phyloP scores from a whole-genome alignment of 148 eudicot species.

The Fallopia convolvulus region DNA sequence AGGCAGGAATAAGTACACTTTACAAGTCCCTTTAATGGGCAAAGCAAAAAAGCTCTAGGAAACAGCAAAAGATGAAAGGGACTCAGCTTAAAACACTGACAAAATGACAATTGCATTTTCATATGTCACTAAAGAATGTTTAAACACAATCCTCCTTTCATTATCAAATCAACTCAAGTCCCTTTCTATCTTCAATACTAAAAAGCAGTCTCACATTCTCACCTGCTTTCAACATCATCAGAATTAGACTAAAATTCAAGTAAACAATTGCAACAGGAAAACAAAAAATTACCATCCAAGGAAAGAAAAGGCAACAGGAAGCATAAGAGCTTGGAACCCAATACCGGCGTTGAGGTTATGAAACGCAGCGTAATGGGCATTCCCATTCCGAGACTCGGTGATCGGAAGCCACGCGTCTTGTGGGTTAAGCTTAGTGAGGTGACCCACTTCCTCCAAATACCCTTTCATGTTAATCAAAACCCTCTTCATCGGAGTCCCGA shows the following conservation, averaged over 20 bases:
- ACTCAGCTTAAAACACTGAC: slow-evolving; percentile 3
- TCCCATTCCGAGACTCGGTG: slow-evolving; percentile 89
- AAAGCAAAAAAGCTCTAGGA: slow-evolving; percentile 19
- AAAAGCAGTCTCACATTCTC: slow-evolving; percentile 10
- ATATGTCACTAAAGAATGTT: slow-evolving; percentile 10
- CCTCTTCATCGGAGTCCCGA: slow-evolving; percentile 96
- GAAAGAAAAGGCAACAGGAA: slow-evolving; percentile 91
- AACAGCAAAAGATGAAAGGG: slow-evolving; percentile 23
- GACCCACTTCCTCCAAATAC: slow-evolving; percentile 88
- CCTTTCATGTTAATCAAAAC: slow-evolving; percentile 84
- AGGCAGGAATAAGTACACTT: slow-evolving; percentile 16
- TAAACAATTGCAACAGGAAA: neutral
- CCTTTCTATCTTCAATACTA: neutral
- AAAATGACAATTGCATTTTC: neutral
- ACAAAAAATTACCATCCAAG: slow-evolving; percentile 69
- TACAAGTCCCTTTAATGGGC: slow-evolving; percentile 19
- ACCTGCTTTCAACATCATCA: slow-evolving; percentile 12
- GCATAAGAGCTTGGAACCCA: slow-evolving; percentile 83
- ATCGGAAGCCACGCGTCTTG: slow-evolving; percentile 99
- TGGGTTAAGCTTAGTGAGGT: slow-evolving; percentile 86
- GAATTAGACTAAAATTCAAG: too few species aligned
- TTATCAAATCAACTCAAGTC: slow-evolving; percentile 11
- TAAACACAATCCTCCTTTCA: neutral
- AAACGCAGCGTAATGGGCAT: slow-evolving; percentile 93
- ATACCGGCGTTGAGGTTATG: slow-evolving; percentile 93